These are phyloP conservation scores for Aureobasidium zeae DNA, from an alignment of 2,329 filamentous ascomycete species.

Conservation along the genomic window DNA sequence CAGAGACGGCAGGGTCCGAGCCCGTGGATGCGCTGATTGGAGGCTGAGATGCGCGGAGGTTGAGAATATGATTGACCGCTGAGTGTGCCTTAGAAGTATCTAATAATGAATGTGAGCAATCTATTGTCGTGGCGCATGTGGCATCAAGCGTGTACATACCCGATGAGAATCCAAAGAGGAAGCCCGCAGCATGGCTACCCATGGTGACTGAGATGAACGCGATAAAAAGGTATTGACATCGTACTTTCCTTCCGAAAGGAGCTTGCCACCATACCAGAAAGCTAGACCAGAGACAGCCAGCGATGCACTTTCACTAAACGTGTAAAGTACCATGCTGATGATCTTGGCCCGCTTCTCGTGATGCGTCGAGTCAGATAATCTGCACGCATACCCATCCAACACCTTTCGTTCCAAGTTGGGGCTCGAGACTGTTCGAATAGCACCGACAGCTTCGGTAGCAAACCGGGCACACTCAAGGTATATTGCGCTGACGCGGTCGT, in stretches of 20 bases:
- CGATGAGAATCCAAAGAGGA: background rate
- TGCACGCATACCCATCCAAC: conserved; percentile 49
- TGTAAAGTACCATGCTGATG: conserved; percentile 46
- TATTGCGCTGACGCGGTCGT: conserved; percentile 23
- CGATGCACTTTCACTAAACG: conserved; percentile 53
- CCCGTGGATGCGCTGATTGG: conserved; percentile 5
- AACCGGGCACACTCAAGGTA: conserved; percentile 29
- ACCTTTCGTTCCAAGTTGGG: conserved; percentile 54
- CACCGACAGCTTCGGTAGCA: conserved; percentile 29
- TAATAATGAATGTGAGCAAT: conserved; percentile 30
- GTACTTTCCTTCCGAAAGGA: conserved; percentile 28
- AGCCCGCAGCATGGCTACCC: conserved; percentile 46
- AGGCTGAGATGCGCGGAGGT: background rate
- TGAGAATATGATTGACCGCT: conserved; percentile 13
- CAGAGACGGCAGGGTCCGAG: no score
- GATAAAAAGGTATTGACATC: conserved; percentile 42
- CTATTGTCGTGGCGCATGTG: conserved; percentile 3
- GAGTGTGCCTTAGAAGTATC: conserved; percentile 12
- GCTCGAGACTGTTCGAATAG: conserved; percentile 42
- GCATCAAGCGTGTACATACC: background rate
- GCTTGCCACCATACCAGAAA: conserved; percentile 30
- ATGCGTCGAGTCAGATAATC: no score
- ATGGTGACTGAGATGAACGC: conserved; percentile 59
- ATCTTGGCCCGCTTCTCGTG: conserved; percentile 48
- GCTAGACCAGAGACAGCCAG: conserved; percentile 38